Evolutionary conservation across 768 basidiomycete genomes (phyloP).

Genomic region (Pleurotus platypus): DNA sequence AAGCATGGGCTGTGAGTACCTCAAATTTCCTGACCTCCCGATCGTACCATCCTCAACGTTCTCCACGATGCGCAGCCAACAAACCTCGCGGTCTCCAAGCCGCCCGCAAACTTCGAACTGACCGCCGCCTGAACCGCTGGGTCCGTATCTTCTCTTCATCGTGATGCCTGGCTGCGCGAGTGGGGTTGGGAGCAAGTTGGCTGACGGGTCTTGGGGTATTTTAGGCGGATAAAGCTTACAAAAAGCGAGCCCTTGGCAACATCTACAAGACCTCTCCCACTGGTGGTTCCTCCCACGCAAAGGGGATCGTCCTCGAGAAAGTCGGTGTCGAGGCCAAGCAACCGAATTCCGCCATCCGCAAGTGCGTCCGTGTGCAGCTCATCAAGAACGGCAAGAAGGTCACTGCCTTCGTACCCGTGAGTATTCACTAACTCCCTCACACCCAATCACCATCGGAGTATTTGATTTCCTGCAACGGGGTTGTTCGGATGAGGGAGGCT

Average conservation of each 20-base stretch:
- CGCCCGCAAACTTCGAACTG: conserved; percentile 94
- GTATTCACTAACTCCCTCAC: conserved; percentile 25
- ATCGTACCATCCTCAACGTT: conserved; percentile 12
- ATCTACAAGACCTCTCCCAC: conserved; percentile 99
- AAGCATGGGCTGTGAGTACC: conserved; percentile 85
- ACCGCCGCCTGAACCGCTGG: conserved; percentile 97
- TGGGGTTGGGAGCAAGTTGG: background rate
- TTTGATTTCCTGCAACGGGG: too few species aligned
- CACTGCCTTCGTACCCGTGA: conserved; percentile 97
- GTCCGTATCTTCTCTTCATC: conserved; percentile 40
- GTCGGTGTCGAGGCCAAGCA: conserved; percentile 99
- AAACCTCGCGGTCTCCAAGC: conserved; percentile 99
- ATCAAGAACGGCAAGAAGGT: conserved; percentile 99
- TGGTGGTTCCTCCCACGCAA: conserved; percentile 98
- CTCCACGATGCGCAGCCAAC: conserved; percentile 58
- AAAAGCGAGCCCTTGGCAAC: conserved; percentile 99
- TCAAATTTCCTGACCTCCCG: conserved; percentile 14
- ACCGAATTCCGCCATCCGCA: conserved; percentile 99
- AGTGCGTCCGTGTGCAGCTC: conserved; percentile 99
- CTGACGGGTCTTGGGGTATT: conserved; percentile 8
- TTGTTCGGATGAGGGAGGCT: too few species aligned
- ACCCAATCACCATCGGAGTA: background rate
- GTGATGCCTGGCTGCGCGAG: background rate
- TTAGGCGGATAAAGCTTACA: conserved; percentile 97
- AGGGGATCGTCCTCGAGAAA: conserved; percentile 99